These are phyloP conservation scores for Helotiales sp. DNA, from an alignment of 2,329 filamentous ascomycete species.

Conservation along the genomic window DNA sequence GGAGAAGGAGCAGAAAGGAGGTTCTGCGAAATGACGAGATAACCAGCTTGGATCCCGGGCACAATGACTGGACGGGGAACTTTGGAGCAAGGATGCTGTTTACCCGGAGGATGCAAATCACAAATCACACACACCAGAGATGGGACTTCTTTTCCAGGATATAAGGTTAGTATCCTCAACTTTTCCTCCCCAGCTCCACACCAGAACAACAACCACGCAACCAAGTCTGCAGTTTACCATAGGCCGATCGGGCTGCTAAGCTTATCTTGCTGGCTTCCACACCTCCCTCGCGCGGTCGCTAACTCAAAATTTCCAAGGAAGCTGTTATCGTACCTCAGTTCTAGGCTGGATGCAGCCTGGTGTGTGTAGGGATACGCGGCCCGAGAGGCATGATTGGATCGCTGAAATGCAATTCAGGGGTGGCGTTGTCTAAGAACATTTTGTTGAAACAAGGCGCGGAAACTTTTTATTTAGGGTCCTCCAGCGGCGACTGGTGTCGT, in stretches of 20 bases:
- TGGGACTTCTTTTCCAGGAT: not conserved
- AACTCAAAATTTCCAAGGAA: not conserved
- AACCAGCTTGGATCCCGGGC: not conserved
- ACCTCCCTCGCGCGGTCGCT: not conserved
- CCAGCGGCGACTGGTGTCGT: not conserved
- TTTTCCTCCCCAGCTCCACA: not conserved
- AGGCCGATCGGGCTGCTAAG: no score
- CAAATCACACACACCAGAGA: not conserved
- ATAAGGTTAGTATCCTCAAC: not conserved
- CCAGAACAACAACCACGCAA: not conserved
- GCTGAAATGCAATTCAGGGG: not conserved
- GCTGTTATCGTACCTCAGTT: not conserved
- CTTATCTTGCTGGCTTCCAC: not conserved
- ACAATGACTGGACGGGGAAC: not conserved
- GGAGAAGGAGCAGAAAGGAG: not conserved
- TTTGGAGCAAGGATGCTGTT: slow-evolving; percentile 1
- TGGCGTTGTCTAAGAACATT: not conserved
- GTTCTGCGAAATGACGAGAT: slow-evolving; percentile 1
- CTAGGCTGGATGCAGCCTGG: not conserved
- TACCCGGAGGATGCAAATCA: not conserved
- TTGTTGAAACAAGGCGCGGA: not conserved
- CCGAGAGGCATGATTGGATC: not conserved
- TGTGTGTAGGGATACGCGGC: not conserved
- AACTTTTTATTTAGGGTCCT: not conserved
- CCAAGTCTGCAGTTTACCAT: no score